Evolutionary conservation across 2,329 filamentous ascomycete species (phyloP).

Genomic region (Diaporthe capsici): DNA sequence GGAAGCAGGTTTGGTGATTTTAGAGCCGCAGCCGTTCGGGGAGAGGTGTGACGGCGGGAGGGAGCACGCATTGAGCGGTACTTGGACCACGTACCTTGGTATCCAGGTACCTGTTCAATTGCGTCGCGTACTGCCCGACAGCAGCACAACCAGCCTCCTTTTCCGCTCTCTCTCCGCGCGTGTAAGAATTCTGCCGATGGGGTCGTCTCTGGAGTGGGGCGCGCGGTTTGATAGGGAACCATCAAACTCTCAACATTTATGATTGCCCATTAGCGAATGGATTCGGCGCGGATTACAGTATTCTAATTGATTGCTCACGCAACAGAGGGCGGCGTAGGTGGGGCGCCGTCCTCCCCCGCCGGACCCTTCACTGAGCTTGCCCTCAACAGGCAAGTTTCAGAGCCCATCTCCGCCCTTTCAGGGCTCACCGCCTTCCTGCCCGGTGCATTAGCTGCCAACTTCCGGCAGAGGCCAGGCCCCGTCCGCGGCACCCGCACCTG

Average conservation of each 20-base stretch:
- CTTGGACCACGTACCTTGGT: background rate
- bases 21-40: conserved; percentile 1
- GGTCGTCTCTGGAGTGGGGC: conserved; percentile 3
- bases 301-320: conserved; percentile 14
- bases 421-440: conserved; percentile 29
- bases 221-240: conserved; percentile 17
- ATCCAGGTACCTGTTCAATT: background rate
- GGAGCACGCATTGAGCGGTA: background rate
- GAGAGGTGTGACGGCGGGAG: background rate
- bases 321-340: background rate
- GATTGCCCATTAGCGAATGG: conserved; percentile 31
- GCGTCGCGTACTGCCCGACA: background rate
- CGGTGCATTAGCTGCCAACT: conserved; percentile 10
- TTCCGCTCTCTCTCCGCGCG: conserved; percentile 23
- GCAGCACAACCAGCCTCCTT: conserved; percentile 17
- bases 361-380: conserved; percentile 21
- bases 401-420: conserved; percentile 13
- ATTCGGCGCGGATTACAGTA: conserved; percentile 4
- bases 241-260: conserved; percentile 31
- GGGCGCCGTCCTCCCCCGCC: conserved; percentile 14
- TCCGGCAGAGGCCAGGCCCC: conserved; percentile 14
- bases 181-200: conserved; percentile 33
- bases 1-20: background rate
- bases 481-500: conserved; percentile 27
- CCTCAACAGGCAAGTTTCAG: conserved; percentile 31